Conservation (phyloP, 2,329 filamentous ascomycete genomes). For the Colletotrichum melonis region DNA sequence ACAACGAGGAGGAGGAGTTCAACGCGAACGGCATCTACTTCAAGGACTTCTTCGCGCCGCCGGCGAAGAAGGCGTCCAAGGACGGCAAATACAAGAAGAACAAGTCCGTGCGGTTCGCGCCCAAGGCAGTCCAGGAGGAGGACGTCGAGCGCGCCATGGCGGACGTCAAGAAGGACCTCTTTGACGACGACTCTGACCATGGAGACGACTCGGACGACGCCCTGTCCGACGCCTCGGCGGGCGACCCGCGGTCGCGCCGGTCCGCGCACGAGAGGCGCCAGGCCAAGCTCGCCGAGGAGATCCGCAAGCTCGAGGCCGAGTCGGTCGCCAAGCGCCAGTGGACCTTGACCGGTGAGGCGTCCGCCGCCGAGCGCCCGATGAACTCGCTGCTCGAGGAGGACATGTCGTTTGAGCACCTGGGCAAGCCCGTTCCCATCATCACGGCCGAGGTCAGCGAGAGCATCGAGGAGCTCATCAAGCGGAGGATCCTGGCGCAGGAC, state of each 20-base stretch:
- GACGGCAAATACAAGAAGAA: slow-evolving; percentile 51
- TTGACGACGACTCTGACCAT: slow-evolving; percentile 78
- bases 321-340: slow-evolving; percentile 92
- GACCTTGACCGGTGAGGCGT: slow-evolving; percentile 89
- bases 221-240: slow-evolving; percentile 73
- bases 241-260: slow-evolving; percentile 77
- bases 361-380: slow-evolving; percentile 81
- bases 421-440: slow-evolving; percentile 94
- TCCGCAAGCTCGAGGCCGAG: slow-evolving; percentile 88
- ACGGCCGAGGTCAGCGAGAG: slow-evolving; percentile 90
- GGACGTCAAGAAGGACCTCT: slow-evolving; percentile 88
- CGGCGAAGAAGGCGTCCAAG: slow-evolving; percentile 74
- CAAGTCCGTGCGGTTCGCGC: slow-evolving; percentile 51
- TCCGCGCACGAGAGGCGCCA: slow-evolving; percentile 90
- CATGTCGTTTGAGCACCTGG: slow-evolving; percentile 93
- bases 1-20: slow-evolving; percentile 62
- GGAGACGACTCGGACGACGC: slow-evolving; percentile 72
- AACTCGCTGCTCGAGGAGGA: slow-evolving; percentile 96
- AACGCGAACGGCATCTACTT: slow-evolving; percentile 94
- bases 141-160: slow-evolving; percentile 87
- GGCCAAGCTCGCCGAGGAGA: slow-evolving; percentile 88
- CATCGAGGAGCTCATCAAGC: slow-evolving; percentile 94
- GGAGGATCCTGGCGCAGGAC: slow-evolving; percentile 87
- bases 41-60: slow-evolving; percentile 92
- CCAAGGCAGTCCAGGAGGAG: slow-evolving; percentile 64